Evolutionary conservation across 2,329 filamentous ascomycete genomes (phyloP).

Genomic region (Neonectria hederae): DNA sequence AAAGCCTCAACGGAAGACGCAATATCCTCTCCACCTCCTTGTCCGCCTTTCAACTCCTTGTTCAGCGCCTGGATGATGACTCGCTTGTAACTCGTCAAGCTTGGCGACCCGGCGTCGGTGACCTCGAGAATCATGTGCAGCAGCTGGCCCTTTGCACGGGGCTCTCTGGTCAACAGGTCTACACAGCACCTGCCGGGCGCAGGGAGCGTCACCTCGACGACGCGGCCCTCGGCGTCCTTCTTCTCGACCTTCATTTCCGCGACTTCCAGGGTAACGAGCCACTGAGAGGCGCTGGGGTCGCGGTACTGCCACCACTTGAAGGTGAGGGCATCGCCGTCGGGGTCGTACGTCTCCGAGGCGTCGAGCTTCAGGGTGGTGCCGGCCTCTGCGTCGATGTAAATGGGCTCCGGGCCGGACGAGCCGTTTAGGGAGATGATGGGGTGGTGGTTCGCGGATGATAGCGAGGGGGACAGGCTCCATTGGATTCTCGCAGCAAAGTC

Average conservation of each 20-base stretch:
- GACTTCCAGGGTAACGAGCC: conserved; percentile 49
- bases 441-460: conserved; percentile 55
- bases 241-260: conserved; percentile 43
- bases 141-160: conserved; percentile 52
- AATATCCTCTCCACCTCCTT: conserved; percentile 26
- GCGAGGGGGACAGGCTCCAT: conserved; percentile 45
- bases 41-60: conserved; percentile 41
- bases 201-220: conserved; percentile 51
- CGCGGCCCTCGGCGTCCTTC: conserved; percentile 26
- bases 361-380: conserved; percentile 53
- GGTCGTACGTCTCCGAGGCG: conserved; percentile 57
- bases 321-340: conserved; percentile 52
- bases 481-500: conserved; percentile 55
- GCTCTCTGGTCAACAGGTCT: conserved; percentile 47
- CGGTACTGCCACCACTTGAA: conserved; percentile 63
- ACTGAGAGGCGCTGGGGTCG: conserved; percentile 51
- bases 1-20: conserved; percentile 18
- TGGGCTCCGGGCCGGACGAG: conserved; percentile 47
- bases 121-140: conserved; percentile 62
- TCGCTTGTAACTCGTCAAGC: conserved; percentile 58
- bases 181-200: conserved; percentile 49
- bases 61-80: conserved; percentile 50
- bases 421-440: conserved; percentile 57
- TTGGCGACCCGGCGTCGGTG: conserved; percentile 53
- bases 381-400: conserved; percentile 53